Conservation (phyloP, 148 eudicot genomes). For the Spergularia bocconei region DNA sequence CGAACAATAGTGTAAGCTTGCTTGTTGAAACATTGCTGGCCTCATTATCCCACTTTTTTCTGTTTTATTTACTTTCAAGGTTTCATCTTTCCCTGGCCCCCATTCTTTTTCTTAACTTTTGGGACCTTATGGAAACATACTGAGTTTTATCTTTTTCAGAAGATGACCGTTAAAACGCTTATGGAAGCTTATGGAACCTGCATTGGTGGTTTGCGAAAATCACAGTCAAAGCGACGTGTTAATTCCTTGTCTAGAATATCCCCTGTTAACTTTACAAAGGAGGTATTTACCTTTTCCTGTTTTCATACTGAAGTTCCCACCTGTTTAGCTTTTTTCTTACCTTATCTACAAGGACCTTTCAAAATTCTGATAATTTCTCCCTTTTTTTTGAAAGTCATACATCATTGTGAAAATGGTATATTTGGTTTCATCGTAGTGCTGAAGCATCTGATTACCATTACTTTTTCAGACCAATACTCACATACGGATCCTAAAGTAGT, state of each 20-base stretch:
- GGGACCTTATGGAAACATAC: not conserved
- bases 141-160: slow-evolving; percentile 18
- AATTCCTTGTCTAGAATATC: slow-evolving; percentile 57
- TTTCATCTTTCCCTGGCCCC: not conserved
- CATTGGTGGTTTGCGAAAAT: slow-evolving; percentile 48
- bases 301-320: too few species aligned
- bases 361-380: too few species aligned
- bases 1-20: slow-evolving; percentile 43
- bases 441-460: too few species aligned
- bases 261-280: slow-evolving; percentile 92
- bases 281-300: slow-evolving; percentile 41
- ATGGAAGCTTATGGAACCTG: slow-evolving; percentile 69
- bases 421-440: too few species aligned
- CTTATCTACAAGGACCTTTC: too few species aligned
- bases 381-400: too few species aligned
- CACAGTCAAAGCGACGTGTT: slow-evolving; percentile 58
- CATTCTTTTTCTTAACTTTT: not conserved
- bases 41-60: not conserved
- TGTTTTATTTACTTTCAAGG: not conserved
- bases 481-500: too few species aligned
- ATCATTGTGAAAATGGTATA: too few species aligned
- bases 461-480: too few species aligned
- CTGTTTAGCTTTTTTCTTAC: too few species aligned
- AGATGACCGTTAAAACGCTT: slow-evolving; percentile 66
- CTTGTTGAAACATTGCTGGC: slow-evolving; percentile 3